These are phyloP conservation scores for Suhomyces coccinellae DNA, from an alignment of 1,139 yeast genomes.

Conservation along the genomic window DNA sequence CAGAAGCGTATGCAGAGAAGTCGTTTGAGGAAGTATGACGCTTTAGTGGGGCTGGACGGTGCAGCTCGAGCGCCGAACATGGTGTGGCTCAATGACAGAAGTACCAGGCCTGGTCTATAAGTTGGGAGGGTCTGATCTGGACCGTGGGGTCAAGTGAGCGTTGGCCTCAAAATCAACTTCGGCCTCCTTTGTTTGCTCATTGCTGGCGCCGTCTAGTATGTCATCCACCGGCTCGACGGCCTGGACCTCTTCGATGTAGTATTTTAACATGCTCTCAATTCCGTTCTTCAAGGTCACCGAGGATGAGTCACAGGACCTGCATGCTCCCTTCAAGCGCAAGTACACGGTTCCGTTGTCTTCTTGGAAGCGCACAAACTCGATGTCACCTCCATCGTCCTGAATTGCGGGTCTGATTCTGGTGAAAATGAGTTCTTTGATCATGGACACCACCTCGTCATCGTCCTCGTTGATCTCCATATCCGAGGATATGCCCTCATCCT, in stretches of 20 bases:
- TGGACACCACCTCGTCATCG: slow-evolving; percentile 77
- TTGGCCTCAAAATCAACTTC: slow-evolving; percentile 22
- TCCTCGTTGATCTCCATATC: slow-evolving; percentile 54
- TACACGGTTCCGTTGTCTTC: slow-evolving; percentile 66
- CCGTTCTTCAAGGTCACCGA: slow-evolving; percentile 77
- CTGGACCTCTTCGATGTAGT: slow-evolving; percentile 76
- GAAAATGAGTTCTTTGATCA: slow-evolving; percentile 90
- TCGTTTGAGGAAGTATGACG: too few relatives aligned
- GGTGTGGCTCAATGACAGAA: background rate
- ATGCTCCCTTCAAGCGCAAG: slow-evolving; percentile 71
- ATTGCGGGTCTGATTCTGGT: slow-evolving; percentile 96
- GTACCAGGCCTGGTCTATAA: slow-evolving; percentile 22
- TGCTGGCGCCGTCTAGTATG: slow-evolving; percentile 40
- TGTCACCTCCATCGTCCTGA: slow-evolving; percentile 84
- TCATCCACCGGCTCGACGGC: slow-evolving; percentile 62
- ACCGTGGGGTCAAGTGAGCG: slow-evolving; percentile 27
- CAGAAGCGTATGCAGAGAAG: background rate
- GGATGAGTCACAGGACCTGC: slow-evolving; percentile 76
- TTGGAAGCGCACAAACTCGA: slow-evolving; percentile 66
- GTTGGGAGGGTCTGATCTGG: slow-evolving; percentile 40
- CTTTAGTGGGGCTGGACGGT: too few relatives aligned
- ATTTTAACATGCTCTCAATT: slow-evolving; percentile 77
- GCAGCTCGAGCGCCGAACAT: background rate
- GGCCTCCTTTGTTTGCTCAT: slow-evolving; percentile 24
- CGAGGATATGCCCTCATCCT: slow-evolving; percentile 26